These are phyloP conservation scores for Ilex aquifolium DNA, from an alignment of 257 asterid species.

Conservation along the genomic window DNA sequence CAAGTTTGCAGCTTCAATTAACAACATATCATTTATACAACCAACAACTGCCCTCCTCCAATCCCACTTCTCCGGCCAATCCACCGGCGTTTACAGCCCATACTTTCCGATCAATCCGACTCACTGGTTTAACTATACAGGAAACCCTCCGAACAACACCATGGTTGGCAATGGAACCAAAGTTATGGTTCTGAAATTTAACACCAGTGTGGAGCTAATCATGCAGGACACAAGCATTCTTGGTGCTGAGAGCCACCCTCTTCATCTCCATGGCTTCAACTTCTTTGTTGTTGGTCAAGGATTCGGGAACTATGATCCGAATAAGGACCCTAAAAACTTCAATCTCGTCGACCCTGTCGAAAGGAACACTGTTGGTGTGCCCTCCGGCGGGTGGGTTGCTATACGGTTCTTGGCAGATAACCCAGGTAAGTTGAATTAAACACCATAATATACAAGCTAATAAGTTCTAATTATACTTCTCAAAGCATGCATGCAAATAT, in stretches of 20 bases:
- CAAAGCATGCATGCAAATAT: no score
- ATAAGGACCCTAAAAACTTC: conserved; percentile 41
- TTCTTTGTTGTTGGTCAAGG: conserved; percentile 63
- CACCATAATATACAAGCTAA: no score
- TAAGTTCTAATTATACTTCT: no score
- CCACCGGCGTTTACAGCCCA: conserved; percentile 49
- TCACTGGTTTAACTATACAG: conserved; percentile 58
- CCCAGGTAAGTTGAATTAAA: conserved; percentile 39
- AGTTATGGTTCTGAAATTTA: conserved; percentile 35
- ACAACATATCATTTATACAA: conserved; percentile 51
- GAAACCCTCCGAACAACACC: conserved; percentile 37
- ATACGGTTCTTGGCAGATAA: conserved; percentile 58
- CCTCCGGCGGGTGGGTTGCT: conserved; percentile 66
- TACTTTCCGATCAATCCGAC: conserved; percentile 41
- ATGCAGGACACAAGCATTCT: conserved; percentile 64
- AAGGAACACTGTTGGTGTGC: conserved; percentile 60
- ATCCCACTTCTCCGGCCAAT: conserved; percentile 45
- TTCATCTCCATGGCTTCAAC: conserved; percentile 66
- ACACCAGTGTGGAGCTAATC: conserved; percentile 46
- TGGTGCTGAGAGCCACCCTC: conserved; percentile 55
- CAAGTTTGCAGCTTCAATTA: conserved; percentile 43
- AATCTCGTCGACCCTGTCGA: conserved; percentile 57
- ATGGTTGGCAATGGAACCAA: conserved; percentile 43
- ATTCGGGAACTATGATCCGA: conserved; percentile 46
- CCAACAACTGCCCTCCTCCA: conserved; percentile 51